Conservation (phyloP, 1,139 yeast genomes). For the Scheffersomyces lignicola region DNA sequence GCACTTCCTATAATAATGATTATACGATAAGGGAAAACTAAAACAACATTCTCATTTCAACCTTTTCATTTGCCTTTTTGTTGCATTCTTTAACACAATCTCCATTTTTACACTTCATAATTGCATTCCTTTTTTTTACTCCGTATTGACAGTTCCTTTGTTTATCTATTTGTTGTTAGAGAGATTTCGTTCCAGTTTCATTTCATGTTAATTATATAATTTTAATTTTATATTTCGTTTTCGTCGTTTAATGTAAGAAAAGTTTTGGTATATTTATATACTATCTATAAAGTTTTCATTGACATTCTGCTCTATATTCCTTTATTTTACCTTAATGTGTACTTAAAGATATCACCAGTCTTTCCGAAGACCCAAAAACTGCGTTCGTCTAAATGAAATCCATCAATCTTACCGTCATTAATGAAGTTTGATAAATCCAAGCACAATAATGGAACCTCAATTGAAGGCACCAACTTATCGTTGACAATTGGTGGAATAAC, state of each 20-base stretch:
- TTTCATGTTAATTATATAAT: not conserved
- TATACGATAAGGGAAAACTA: too few species aligned
- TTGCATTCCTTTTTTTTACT: too few species aligned
- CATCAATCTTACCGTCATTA: conserved; percentile 45
- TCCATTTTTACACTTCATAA: too few species aligned
- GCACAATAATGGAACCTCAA: conserved; percentile 36
- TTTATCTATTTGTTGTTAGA: too few species aligned
- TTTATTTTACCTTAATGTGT: conserved; percentile 16
- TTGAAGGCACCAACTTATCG: conserved; percentile 42
- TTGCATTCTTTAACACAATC: too few species aligned
- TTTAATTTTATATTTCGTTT: conserved; percentile 1
- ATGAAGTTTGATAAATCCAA: conserved; percentile 36
- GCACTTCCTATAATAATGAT: conserved; percentile 18
- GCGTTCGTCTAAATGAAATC: conserved; percentile 36
- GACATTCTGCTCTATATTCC: conserved; percentile 3
- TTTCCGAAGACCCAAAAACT: conserved; percentile 53
- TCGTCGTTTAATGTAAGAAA: conserved; percentile 4
- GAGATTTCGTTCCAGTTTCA: too few species aligned
- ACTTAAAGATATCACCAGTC: conserved; percentile 52
- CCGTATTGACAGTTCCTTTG: too few species aligned
- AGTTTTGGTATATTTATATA: conserved; percentile 3
- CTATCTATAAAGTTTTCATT: not conserved
- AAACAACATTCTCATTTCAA: too few species aligned
- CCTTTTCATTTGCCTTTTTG: too few species aligned
- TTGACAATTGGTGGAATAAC: conserved; percentile 40